A percentile compares a stretch with the other conserved stretches of the same genome.
These are phyloP conservation scores for Agastache rugosa DNA, from an alignment of 257 asterid species.

Conservation along the genomic window DNA sequence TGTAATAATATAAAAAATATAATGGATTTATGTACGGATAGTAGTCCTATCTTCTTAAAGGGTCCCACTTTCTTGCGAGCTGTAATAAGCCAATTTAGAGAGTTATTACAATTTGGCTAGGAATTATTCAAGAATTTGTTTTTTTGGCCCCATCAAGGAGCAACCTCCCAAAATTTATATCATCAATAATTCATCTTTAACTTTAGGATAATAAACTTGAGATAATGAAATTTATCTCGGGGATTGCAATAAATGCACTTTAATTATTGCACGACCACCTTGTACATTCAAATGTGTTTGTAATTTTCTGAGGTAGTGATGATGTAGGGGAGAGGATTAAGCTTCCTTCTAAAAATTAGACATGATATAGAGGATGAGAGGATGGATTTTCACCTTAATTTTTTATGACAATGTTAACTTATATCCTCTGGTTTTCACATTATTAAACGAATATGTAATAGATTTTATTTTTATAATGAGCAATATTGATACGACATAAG, in stretches of 20 bases:
- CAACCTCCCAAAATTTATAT: conserved; percentile 27
- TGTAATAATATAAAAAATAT: background rate
- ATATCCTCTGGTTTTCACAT: too few species aligned
- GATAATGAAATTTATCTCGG: background rate
- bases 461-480: too few species aligned
- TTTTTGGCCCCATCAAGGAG: conserved; percentile 36
- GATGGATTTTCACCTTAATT: too few species aligned
- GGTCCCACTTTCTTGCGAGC: conserved; percentile 42
- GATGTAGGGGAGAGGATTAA: too few species aligned
- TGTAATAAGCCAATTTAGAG: conserved; percentile 27
- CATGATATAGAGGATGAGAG: too few species aligned
- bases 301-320: background rate
- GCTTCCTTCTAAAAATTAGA: too few species aligned
- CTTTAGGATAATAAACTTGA: background rate
- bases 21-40: conserved; percentile 50
- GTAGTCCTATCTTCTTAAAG: conserved; percentile 20
- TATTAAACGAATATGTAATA: too few species aligned
- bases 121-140: conserved; percentile 29
- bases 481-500: too few species aligned
- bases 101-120: background rate
- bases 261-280: conserved; percentile 20
- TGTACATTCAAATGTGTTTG: background rate
- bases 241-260: conserved; percentile 19
- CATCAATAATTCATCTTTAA: conserved; percentile 27
- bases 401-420: too few species aligned